A percentile compares a stretch with the other conserved stretches of the same genome.
Evolutionary conservation across 805 yeast genomes (phyloP).

Genomic region (Candida andamanensis): DNA sequence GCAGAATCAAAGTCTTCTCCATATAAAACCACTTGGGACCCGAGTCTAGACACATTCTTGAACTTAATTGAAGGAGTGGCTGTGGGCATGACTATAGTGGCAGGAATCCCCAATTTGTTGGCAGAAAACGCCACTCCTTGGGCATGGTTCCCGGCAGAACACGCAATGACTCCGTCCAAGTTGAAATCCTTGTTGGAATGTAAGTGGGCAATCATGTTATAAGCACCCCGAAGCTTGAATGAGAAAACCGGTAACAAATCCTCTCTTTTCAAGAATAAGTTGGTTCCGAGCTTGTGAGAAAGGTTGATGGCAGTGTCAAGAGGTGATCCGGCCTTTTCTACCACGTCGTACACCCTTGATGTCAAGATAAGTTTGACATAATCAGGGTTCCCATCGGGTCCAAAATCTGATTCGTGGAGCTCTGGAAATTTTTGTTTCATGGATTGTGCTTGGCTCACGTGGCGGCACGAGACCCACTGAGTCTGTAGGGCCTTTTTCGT

Average conservation of each 20-base stretch:
- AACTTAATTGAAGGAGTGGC: slow-evolving; percentile 95
- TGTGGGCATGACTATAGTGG: slow-evolving; percentile 97
- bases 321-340: slow-evolving; percentile 75
- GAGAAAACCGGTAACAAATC: slow-evolving; percentile 93
- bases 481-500: no score
- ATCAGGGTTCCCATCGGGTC: slow-evolving; percentile 71
- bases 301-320: slow-evolving; percentile 69
- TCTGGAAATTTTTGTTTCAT: slow-evolving; percentile 41
- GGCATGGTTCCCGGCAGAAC: slow-evolving; percentile 99
- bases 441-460: no score
- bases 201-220: slow-evolving; percentile 91
- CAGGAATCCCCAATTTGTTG: slow-evolving; percentile 75
- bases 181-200: slow-evolving; percentile 51
- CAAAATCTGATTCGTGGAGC: slow-evolving; percentile 45
- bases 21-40: slow-evolving; percentile 86
- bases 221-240: slow-evolving; percentile 95
- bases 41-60: slow-evolving; percentile 85
- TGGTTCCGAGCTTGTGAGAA: slow-evolving; percentile 69
- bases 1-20: slow-evolving; percentile 98
- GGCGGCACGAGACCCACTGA: no score
- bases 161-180: slow-evolving; percentile 87
- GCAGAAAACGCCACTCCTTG: slow-evolving; percentile 98
- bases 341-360: slow-evolving; percentile 91
- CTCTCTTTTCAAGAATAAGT: slow-evolving; percentile 80
- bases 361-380: slow-evolving; percentile 86